A percentile compares a stretch with the other conserved stretches of the same genome.
phyloP scores from a whole-genome alignment of 495 filamentous ascomycete genomes.

The Bacidia rubella region DNA sequence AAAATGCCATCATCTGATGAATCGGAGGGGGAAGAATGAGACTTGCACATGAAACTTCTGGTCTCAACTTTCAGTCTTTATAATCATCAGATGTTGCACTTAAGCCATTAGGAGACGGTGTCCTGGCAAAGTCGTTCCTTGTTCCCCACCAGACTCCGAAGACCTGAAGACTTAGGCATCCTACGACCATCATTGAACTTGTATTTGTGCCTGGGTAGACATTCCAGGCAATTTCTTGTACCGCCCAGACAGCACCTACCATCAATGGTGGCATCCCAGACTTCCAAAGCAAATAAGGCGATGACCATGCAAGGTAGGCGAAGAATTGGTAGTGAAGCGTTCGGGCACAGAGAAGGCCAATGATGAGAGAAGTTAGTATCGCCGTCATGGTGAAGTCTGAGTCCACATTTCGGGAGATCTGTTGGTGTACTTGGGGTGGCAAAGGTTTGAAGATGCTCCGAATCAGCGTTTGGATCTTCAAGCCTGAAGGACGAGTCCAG shows the following conservation, averaged over 20 bases:
- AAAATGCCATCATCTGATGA: conserved; percentile 69
- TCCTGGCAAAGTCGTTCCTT: conserved; percentile 25
- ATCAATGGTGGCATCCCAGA: conserved; percentile 59
- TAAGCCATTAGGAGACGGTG: not conserved
- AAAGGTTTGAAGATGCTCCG: conserved; percentile 32
- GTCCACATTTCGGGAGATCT: conserved; percentile 45
- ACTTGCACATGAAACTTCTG: too few species aligned
- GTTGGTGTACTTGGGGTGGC: conserved; percentile 35
- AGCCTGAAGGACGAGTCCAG: conserved; percentile 42
- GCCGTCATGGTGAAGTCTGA: conserved; percentile 64
- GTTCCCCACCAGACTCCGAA: conserved; percentile 48
- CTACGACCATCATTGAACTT: conserved; percentile 70
- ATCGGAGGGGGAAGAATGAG: conserved; percentile 27
- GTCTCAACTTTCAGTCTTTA: not conserved
- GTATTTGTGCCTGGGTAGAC: conserved; percentile 75
- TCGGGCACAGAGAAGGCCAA: conserved; percentile 83
- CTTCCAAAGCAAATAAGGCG: conserved; percentile 82
- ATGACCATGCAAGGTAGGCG: conserved; percentile 80
- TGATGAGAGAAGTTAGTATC: conserved; percentile 63
- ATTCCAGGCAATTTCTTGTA: conserved; percentile 96
- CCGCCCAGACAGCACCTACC: conserved; percentile 60
- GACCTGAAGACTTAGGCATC: conserved; percentile 51
- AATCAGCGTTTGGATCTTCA: conserved; percentile 23
- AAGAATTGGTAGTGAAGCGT: conserved; percentile 97
- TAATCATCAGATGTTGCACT: not conserved